Percentiles rank a stretch among this genome's conserved stretches.
phyloP scores from a whole-genome alignment of 1,284 basidiomycete genomes.

The Rhodotorula sp. region DNA sequence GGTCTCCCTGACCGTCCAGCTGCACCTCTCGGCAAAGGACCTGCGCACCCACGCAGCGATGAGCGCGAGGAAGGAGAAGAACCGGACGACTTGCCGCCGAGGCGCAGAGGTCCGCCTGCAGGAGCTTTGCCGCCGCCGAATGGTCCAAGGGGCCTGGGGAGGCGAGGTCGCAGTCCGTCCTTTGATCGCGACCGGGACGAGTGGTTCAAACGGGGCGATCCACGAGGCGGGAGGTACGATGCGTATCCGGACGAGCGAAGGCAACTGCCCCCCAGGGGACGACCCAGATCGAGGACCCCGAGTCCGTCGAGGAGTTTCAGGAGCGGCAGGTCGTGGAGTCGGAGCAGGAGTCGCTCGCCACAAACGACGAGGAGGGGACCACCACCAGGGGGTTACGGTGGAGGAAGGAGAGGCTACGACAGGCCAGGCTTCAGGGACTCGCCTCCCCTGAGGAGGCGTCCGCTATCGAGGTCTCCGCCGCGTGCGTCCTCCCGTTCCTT shows the following conservation, averaged over 20 bases:
- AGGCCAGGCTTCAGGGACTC: background rate
- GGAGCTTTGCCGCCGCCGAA: background rate
- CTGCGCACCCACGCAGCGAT: background rate
- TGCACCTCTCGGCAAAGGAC: background rate
- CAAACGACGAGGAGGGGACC: background rate
- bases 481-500: background rate
- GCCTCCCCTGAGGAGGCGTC: constrained; percentile 3
- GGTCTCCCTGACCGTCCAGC: constrained; percentile 4
- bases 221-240: background rate
- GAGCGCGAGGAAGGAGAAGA: constrained; percentile 26
- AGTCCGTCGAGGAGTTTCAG: constrained; percentile 11
- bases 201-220: background rate
- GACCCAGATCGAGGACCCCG: background rate
- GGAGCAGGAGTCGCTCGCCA: constrained; percentile 13
- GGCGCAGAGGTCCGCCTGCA: background rate
- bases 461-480: constrained; percentile 12
- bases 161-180: background rate
- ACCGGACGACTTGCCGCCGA: background rate
- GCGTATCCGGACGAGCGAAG: constrained; percentile 8
- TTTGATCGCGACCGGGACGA: constrained; percentile 8
- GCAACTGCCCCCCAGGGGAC: background rate
- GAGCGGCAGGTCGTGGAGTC: constrained; percentile 14
- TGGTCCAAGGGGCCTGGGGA: background rate
- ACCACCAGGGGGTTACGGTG: background rate
- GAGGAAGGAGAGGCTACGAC: background rate